Evolutionary conservation across 768 basidiomycete species (phyloP).

Genomic region (Cytidiella melzeri): DNA sequence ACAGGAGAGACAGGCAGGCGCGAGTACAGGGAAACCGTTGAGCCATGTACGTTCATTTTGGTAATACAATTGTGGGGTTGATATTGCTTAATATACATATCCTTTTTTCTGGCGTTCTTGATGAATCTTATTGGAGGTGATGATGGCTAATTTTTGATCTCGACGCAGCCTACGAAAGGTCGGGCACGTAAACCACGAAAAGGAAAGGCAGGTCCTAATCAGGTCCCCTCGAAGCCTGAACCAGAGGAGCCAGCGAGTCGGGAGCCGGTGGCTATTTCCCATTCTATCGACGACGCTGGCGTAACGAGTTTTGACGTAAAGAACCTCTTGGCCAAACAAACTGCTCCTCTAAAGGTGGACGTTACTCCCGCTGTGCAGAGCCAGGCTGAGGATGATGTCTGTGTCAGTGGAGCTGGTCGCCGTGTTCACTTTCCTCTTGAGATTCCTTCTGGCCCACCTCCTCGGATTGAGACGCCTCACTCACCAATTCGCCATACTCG

Average conservation of each 20-base stretch:
- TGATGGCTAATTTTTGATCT: conserved; percentile 13
- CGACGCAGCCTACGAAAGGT: conserved; percentile 63
- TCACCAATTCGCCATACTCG: conserved; percentile 43
- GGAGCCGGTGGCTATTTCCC: not conserved
- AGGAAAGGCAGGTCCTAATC: conserved; percentile 23
- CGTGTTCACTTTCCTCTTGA: conserved; percentile 11
- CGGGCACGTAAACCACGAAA: conserved; percentile 66
- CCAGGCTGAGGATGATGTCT: not conserved
- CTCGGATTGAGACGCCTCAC: conserved; percentile 11
- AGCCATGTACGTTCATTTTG: conserved; percentile 85
- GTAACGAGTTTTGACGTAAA: not conserved
- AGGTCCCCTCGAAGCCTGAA: conserved; percentile 4
- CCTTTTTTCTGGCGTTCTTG: conserved; percentile 20
- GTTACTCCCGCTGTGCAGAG: not conserved
- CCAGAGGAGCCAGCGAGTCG: conserved; percentile 5
- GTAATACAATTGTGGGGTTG: conserved; percentile 30
- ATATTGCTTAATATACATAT: conserved; percentile 23
- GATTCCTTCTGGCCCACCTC: conserved; percentile 7
- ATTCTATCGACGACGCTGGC: not conserved
- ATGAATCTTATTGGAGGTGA: conserved; percentile 10
- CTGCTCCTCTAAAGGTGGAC: not conserved
- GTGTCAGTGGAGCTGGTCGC: conserved; percentile 3
- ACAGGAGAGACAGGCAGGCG: conserved; percentile 14
- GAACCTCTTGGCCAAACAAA: not conserved
- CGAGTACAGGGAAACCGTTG: conserved; percentile 47